phyloP scores from a whole-genome alignment of 1,139 yeast species.

The Blastobotrys serpentis region DNA sequence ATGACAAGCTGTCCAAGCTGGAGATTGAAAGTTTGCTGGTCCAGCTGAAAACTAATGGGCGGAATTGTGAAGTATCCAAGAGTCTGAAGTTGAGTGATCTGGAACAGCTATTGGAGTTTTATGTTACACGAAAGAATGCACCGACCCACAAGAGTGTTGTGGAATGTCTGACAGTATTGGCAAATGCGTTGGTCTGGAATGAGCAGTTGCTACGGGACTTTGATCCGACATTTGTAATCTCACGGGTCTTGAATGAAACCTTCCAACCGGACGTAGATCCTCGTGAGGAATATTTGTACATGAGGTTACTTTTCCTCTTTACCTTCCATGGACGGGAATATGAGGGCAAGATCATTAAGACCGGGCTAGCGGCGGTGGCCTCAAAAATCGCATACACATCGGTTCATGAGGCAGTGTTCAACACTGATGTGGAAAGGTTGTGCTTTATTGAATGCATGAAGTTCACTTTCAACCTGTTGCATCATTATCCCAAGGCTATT shows the following conservation, averaged over 20 bases:
- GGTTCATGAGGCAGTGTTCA: conserved; percentile 5
- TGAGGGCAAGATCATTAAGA: conserved; percentile 19
- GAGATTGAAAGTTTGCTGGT: conserved; percentile 11
- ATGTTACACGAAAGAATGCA: conserved; percentile 9
- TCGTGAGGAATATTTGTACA: conserved; percentile 19
- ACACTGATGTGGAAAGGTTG: conserved; percentile 13
- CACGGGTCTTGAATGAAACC: conserved; percentile 20
- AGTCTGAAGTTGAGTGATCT: conserved; percentile 15
- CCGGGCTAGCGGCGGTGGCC: conserved; percentile 20
- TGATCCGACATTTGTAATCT: conserved; percentile 19
- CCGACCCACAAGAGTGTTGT: conserved; percentile 14
- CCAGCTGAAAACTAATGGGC: conserved; percentile 14
- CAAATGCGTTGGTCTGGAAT: conserved; percentile 28
- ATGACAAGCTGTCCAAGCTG: conserved; percentile 6
- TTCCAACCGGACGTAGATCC: conserved; percentile 15
- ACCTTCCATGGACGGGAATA: conserved; percentile 24
- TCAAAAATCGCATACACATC: conserved; percentile 15
- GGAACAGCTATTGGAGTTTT: conserved; percentile 15
- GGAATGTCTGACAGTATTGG: conserved; percentile 28
- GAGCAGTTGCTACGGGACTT: conserved; percentile 19
- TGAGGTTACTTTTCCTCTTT: conserved; percentile 26
- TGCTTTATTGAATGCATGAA: conserved; percentile 27
- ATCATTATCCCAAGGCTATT: conserved; percentile 23
- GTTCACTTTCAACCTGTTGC: conserved; percentile 25
- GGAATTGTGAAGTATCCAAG: conserved; percentile 11